Evolutionary conservation across 805 yeast genomes (phyloP).

Genomic region (Wickerhamiella kurtzmanii): DNA sequence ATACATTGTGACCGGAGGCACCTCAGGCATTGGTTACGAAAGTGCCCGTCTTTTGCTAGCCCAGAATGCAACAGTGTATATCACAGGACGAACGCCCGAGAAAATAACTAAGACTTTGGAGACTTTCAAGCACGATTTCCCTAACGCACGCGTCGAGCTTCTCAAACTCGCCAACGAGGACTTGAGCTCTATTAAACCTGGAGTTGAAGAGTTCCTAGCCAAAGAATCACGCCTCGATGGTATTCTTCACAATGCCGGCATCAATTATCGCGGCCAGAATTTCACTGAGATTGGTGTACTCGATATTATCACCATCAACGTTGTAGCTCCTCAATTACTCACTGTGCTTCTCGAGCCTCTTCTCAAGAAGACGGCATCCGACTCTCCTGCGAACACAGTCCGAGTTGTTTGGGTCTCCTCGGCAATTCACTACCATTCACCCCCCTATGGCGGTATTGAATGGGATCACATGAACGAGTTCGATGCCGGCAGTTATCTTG

Average conservation of each 20-base stretch:
- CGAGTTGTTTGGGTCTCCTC: slow-evolving; percentile 37
- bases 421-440: slow-evolving; percentile 25
- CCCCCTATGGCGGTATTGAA: slow-evolving; percentile 29
- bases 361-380: slow-evolving; percentile 26
- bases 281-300: slow-evolving; percentile 7
- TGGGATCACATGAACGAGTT: slow-evolving; percentile 26
- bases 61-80: slow-evolving; percentile 29
- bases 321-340: slow-evolving; percentile 33
- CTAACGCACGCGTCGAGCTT: slow-evolving; percentile 12
- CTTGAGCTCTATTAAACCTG: slow-evolving; percentile 30
- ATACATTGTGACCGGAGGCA: slow-evolving; percentile 21
- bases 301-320: slow-evolving; percentile 35
- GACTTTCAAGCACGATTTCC: slow-evolving; percentile 13
- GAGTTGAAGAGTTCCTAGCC: slow-evolving; percentile 22
- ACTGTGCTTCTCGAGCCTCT: slow-evolving; percentile 26
- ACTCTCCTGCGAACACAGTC: slow-evolving; percentile 20
- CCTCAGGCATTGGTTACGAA: slow-evolving; percentile 20
- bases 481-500: slow-evolving; percentile 13
- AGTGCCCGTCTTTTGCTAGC: slow-evolving; percentile 15
- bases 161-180: slow-evolving; percentile 25
- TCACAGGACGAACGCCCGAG: slow-evolving; percentile 28
- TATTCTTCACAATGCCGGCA: slow-evolving; percentile 29
- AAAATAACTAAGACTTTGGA: slow-evolving; percentile 24
- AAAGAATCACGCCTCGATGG: slow-evolving; percentile 25
- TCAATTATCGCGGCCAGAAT: slow-evolving; percentile 16